These are phyloP conservation scores for Aphanomyces invadans DNA, from an alignment of 352 stramenopile species.

Conservation along the genomic window DNA sequence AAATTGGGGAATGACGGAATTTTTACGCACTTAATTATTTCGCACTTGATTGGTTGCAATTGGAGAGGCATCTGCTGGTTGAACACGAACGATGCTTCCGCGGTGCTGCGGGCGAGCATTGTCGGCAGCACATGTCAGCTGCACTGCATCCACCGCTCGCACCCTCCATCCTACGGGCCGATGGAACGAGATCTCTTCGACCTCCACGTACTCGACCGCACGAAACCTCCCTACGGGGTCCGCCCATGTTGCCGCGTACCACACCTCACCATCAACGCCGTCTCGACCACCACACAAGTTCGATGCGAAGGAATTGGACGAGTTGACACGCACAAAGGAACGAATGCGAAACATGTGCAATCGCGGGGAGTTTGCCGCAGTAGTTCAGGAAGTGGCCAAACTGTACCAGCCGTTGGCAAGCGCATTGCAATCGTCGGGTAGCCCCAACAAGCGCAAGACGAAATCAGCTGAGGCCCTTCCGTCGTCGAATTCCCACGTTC, in stretches of 20 bases:
- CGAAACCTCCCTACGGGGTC: not conserved
- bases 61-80: too few relatives aligned
- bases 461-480: not conserved
- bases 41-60: too few relatives aligned
- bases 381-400: conserved; percentile 7
- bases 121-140: not conserved
- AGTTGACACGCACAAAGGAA: not conserved
- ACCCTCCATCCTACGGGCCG: not conserved
- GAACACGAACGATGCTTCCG: not conserved
- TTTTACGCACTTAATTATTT: too few relatives aligned
- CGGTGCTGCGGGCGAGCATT: not conserved
- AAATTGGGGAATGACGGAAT: too few relatives aligned
- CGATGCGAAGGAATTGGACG: not conserved
- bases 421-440: not conserved
- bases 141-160: not conserved
- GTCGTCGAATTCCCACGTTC: not conserved
- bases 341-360: not conserved
- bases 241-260: not conserved
- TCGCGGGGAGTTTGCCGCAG: not conserved
- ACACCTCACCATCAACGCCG: not conserved
- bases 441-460: not conserved
- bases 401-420: conserved; percentile 7
- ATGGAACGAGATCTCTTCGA: not conserved
- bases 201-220: not conserved
- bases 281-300: not conserved